These are phyloP conservation scores for Henckelia pumila DNA, from an alignment of 257 asterid species.

Conservation along the genomic window DNA sequence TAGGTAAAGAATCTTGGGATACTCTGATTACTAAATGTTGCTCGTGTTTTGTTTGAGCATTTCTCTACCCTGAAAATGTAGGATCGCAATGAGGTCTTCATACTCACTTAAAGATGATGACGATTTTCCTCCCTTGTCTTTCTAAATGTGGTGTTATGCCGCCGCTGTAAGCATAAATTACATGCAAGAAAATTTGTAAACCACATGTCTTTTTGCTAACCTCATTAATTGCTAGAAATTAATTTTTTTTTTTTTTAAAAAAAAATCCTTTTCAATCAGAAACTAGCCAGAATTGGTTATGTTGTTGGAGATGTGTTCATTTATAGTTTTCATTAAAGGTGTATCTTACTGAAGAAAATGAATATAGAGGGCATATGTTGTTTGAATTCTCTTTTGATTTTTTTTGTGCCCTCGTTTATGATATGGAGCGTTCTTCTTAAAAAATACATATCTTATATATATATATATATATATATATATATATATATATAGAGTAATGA, in stretches of 20 bases:
- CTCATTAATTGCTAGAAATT: too few species aligned
- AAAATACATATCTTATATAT: too few species aligned
- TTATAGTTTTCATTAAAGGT: not conserved
- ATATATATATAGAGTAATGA: too few species aligned
- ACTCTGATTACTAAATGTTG: slow-evolving; percentile 31
- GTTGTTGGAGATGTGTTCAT: not conserved
- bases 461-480: too few species aligned
- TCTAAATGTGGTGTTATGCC: slow-evolving; percentile 30
- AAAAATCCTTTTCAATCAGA: too few species aligned
- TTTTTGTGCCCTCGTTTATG: too few species aligned
- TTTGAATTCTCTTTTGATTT: not conserved
- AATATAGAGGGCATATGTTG: too few species aligned
- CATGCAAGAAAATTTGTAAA: not conserved
- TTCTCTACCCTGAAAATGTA: slow-evolving; percentile 41
- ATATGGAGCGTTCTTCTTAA: too few species aligned
- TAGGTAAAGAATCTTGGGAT: slow-evolving; percentile 45
- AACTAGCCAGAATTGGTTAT: not conserved
- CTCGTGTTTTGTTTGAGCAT: slow-evolving; percentile 33
- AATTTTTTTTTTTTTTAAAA: too few species aligned
- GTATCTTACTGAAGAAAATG: not conserved
- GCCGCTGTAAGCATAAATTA: slow-evolving; percentile 17
- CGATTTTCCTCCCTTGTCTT: slow-evolving; percentile 76
- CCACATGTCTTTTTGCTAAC: not conserved
- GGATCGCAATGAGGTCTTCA: slow-evolving; percentile 53
- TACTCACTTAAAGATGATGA: slow-evolving; percentile 77